A percentile compares a stretch with the other conserved stretches of the same genome.
These are phyloP conservation scores for Haplographium delicatum DNA, from an alignment of 495 filamentous ascomycete genomes.

Conservation along the genomic window DNA sequence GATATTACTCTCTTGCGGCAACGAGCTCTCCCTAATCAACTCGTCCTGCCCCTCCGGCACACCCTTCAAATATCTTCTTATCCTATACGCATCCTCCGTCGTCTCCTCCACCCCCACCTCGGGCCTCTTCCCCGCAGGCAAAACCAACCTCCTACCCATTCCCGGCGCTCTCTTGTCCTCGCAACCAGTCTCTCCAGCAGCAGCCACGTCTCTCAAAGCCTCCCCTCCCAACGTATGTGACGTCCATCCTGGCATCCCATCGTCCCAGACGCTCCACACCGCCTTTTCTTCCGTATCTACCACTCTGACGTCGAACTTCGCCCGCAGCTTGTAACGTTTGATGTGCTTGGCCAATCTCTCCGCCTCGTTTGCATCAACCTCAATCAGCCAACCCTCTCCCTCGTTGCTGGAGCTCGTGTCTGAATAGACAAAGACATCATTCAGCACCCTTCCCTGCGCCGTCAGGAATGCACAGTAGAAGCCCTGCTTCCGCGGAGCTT, in stretches of 20 bases:
- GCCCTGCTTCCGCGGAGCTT: conserved; percentile 33
- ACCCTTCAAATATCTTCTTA: conserved; percentile 71
- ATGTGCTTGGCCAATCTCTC: conserved; percentile 61
- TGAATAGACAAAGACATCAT: conserved; percentile 88
- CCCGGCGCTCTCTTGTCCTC: conserved; percentile 61
- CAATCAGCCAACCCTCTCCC: conserved; percentile 59
- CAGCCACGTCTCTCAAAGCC: neutral
- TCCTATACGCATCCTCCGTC: conserved; percentile 46
- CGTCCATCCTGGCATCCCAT: conserved; percentile 32
- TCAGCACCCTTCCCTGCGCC: conserved; percentile 73
- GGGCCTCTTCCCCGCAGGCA: conserved; percentile 28
- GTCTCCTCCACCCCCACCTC: conserved; percentile 23
- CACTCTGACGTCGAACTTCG: conserved; percentile 64
- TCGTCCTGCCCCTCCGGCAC: conserved; percentile 81
- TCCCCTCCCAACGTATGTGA: conserved; percentile 34
- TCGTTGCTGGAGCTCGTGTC: conserved; percentile 20
- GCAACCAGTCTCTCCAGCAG: conserved; percentile 34
- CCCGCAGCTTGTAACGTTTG: conserved; percentile 75
- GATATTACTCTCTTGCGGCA: conserved; percentile 80
- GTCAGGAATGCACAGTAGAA: conserved; percentile 82
- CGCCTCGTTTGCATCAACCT: conserved; percentile 67
- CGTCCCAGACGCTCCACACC: conserved; percentile 64
- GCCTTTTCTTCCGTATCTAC: conserved; percentile 56
- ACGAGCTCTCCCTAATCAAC: conserved; percentile 58
- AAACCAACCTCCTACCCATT: conserved; percentile 58